phyloP scores from a whole-genome alignment of 2,329 filamentous ascomycete genomes.

The Westerdykella sp. region DNA sequence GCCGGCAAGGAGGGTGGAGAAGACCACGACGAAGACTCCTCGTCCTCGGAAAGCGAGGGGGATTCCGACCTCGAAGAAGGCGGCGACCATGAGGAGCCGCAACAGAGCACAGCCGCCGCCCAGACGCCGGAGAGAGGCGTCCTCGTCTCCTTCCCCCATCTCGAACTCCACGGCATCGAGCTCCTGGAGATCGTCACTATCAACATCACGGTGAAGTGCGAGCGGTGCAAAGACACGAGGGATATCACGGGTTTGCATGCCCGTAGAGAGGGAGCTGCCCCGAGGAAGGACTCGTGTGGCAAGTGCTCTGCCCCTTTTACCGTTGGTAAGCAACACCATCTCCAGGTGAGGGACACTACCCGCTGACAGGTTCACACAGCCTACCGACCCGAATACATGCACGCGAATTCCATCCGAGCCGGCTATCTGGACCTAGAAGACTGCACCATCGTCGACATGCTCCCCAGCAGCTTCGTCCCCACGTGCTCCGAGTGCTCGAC shows the following conservation, averaged over 20 bases:
- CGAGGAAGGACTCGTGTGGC: slow-evolving; percentile 46
- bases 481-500: slow-evolving; percentile 74
- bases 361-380: slow-evolving; percentile 12
- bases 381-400: slow-evolving; percentile 61
- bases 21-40: slow-evolving; percentile 2
- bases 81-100: neutral
- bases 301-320: slow-evolving; percentile 50
- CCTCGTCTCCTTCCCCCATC: slow-evolving; percentile 67
- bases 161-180: slow-evolving; percentile 73
- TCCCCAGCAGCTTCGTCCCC: slow-evolving; percentile 72
- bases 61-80: slow-evolving; percentile 30
- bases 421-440: slow-evolving; percentile 73
- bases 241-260: slow-evolving; percentile 63
- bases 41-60: slow-evolving; percentile 17
- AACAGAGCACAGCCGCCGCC: slow-evolving; percentile 15
- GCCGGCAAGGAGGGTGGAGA: neutral
- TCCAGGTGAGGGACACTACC: neutral
- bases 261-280: slow-evolving; percentile 38
- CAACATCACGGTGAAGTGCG: slow-evolving; percentile 68
- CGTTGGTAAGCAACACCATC: slow-evolving; percentile 29
- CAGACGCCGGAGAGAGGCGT: slow-evolving; percentile 59
- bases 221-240: slow-evolving; percentile 66
- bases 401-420: slow-evolving; percentile 65
- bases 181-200: slow-evolving; percentile 63
- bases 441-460: slow-evolving; percentile 68